Percentiles rank a stretch among this genome's conserved stretches.
These are phyloP conservation scores for Fusarium mundagurra DNA, from an alignment of 2,329 filamentous ascomycete genomes.

Conservation along the genomic window DNA sequence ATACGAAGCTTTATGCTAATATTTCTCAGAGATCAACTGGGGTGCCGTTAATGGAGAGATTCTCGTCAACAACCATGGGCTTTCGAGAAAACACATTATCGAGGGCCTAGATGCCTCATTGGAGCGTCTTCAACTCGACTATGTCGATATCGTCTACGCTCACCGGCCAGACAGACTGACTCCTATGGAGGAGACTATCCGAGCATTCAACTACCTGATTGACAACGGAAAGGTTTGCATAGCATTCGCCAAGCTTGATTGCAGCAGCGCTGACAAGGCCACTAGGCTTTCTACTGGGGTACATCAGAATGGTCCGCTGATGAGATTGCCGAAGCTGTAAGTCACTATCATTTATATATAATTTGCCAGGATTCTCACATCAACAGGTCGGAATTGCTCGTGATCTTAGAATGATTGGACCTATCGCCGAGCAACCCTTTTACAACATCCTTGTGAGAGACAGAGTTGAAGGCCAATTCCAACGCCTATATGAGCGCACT, in stretches of 20 bases:
- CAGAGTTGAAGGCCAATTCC: conserved; percentile 71
- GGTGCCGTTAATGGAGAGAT: conserved; percentile 69
- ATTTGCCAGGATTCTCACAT: background rate
- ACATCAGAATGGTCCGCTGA: conserved; percentile 73
- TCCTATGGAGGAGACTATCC: conserved; percentile 76
- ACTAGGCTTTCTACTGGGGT: conserved; percentile 69
- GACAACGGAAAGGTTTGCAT: conserved; percentile 63
- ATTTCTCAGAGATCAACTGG: conserved; percentile 66
- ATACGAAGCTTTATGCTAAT: background rate
- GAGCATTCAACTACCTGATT: conserved; percentile 77
- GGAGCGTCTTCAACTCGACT: conserved; percentile 64
- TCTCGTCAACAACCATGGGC: conserved; percentile 71
- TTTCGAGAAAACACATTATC: conserved; percentile 74
- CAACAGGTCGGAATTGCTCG: conserved; percentile 63
- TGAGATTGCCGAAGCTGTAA: conserved; percentile 69
- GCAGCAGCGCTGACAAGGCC: background rate
- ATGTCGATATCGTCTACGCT: conserved; percentile 76
- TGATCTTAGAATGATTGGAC: conserved; percentile 68
- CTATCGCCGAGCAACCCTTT: conserved; percentile 73
- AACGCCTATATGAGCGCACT: conserved; percentile 66
- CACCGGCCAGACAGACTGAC: conserved; percentile 74
- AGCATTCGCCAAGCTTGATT: too few species aligned
- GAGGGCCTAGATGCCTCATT: conserved; percentile 65
- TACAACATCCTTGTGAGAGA: conserved; percentile 72
- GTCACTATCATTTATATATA: background rate